phyloP scores from a whole-genome alignment of 257 asterid species.

The Salvia rosmarinus region DNA sequence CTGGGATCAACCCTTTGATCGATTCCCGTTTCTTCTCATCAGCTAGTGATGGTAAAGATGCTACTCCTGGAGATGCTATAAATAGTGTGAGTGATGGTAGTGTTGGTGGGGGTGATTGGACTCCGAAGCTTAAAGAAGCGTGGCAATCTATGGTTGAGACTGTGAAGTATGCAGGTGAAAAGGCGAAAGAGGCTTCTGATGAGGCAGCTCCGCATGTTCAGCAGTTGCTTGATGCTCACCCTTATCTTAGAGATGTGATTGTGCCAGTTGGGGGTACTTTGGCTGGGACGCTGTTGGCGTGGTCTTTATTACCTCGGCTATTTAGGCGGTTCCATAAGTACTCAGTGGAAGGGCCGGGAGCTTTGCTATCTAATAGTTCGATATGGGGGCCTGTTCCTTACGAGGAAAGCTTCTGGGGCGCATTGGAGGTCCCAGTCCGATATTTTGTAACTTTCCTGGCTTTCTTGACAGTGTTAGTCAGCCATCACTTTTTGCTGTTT shows the following conservation, averaged over 20 bases:
- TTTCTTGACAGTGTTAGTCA: conserved; percentile 73
- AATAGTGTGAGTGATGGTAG: conserved; percentile 42
- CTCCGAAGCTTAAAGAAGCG: conserved; percentile 55
- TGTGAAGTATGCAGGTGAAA: conserved; percentile 55
- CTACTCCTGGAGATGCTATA: conserved; percentile 35
- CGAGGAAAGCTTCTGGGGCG: conserved; percentile 90
- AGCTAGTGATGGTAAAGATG: conserved; percentile 41
- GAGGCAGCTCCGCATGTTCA: conserved; percentile 67
- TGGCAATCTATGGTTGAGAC: conserved; percentile 60
- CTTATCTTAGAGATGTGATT: conserved; percentile 81
- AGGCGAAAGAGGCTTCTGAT: conserved; percentile 61
- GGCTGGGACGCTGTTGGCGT: conserved; percentile 67
- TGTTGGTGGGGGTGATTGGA: conserved; percentile 63
- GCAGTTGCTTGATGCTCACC: conserved; percentile 67
- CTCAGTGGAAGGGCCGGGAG: conserved; percentile 68
- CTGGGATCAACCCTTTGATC: conserved; percentile 40
- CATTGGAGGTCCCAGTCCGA: conserved; percentile 83
- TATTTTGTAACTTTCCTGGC: conserved; percentile 75
- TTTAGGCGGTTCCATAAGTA: conserved; percentile 71
- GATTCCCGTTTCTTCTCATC: conserved; percentile 58
- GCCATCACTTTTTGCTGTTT: conserved; percentile 7
- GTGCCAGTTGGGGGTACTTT: conserved; percentile 82
- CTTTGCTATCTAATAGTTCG: conserved; percentile 57
- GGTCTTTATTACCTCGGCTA: conserved; percentile 80
- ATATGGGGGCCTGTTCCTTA: conserved; percentile 80